Evolutionary conservation across 352 stramenopile species (phyloP), one percentile per base, ranked within the genome.

Genomic region (Pythium oligandrum): DNA sequence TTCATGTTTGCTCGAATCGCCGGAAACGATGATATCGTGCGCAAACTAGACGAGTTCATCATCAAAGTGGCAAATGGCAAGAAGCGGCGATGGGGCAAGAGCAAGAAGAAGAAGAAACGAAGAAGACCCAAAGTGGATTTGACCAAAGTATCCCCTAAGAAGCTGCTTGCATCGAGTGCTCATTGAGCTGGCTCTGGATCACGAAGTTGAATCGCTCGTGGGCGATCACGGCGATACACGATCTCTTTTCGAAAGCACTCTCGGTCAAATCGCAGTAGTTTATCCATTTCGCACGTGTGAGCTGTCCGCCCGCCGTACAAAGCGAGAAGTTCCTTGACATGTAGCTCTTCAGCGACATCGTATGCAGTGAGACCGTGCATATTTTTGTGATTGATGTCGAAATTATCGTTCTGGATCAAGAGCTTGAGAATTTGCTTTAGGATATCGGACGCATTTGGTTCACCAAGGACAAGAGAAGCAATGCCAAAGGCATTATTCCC

Each of bases 351-450:
- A 2, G 76, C 74, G 3, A 78, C 63, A 42, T 91, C 78, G 31
- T 74, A 72, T 1, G 78, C 64, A 3, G 76, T 86, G 43, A 88
- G 75, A 1, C 78, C 78, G 47, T 74, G 63, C 57, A 76, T 76
- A 64, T 88, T 89, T 46, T 82, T 87, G 66, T 87, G 76, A 51
- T 88, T 83, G 48, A 91, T 68, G 39, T 89, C 76, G 32, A 78
- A 67, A 9, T 36, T 47, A 0, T 73, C 66, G 10, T 46, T 51
- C 0, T 61, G 59, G 4, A 70, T 49, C 44, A 71, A 43, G 1
- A 68, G 39, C 45, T 68, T 67, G 37, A 75, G 34, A 26, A 70
- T 66, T 26, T 61, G 55, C 40, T 80, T 62, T 11, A 87, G 51
- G 8, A 66, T 38, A 1, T 10, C 30, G 4, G 30, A 35, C 6